Base-by-base conservation (phyloP, 2,329 filamentous ascomycete genomes). In the Colletotrichum sp. region DNA sequence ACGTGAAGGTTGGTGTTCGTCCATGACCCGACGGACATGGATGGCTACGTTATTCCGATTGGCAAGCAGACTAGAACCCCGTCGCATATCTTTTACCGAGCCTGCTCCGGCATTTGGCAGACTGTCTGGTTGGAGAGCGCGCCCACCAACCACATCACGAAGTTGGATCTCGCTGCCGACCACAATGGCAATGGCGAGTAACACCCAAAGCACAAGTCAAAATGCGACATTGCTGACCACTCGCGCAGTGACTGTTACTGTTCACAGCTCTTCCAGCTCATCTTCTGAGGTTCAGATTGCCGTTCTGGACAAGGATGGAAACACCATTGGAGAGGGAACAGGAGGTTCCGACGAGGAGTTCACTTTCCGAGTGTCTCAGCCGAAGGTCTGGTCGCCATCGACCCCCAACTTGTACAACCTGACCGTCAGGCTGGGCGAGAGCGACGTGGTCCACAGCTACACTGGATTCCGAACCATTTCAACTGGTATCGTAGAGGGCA, bases 21-120 rank as follows among this genome's bases (percentile, higher is more conserved):
- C 1, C 90, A 90, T 69, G 93, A 95, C 76, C 93, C 93, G 0
- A 94, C 93, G 0, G 93, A 95, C 79, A 80, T 82, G 34, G 86
- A 86, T 3, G 83, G 84, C 7, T 86, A 87, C 73, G 88, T 92
- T 15, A 92, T 93, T 57, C 93, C 93, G 0, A 88, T 93, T 59
- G 93, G 93, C 77, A 94, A 94, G 81, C 93, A 94, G 81, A 90
- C 89, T 0, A 80, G 89, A 1, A 84, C 83, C 0, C 91, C 90
- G 0, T 88, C 87, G 13, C 90, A 92, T 79, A 95, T 95, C 76
- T 95, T 93, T 82, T 95, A 95, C 81, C 92, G 91, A 0, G 91
- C 93, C 0, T 95, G 93, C 81, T 93, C 92, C 39, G 93, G 93
- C 7, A 95, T 95, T 78, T 95, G 93, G 93, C 93, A 95, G 81